A percentile compares a stretch with the other conserved stretches of the same genome.
Conservation (phyloP, 192 early-diverging fungal species). For the Glomus cerebriforme region DNA sequence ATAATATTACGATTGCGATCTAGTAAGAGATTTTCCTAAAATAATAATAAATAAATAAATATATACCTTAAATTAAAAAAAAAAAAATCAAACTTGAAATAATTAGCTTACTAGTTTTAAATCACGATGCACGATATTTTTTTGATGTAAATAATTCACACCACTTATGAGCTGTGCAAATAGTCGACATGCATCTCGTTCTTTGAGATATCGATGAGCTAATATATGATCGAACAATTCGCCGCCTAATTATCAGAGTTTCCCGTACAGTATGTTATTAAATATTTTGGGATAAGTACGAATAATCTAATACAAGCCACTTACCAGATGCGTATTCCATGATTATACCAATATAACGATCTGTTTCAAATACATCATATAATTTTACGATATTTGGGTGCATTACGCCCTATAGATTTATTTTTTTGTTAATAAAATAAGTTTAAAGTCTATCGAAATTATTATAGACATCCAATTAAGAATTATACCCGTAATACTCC, state of each 20-base stretch:
- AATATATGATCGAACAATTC: slow-evolving; percentile 98
- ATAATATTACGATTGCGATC: slow-evolving; percentile 91
- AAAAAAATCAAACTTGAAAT: not conserved
- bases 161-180: slow-evolving; percentile 94
- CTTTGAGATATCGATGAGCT: slow-evolving; percentile 89
- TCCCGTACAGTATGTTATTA: slow-evolving; percentile 8
- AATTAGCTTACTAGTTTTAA: slow-evolving; percentile 78
- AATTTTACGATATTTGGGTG: slow-evolving; percentile 92
- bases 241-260: slow-evolving; percentile 60
- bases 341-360: slow-evolving; percentile 94
- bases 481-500: slow-evolving; percentile 80
- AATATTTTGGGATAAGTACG: not conserved
- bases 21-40: slow-evolving; percentile 89
- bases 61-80: slow-evolving; percentile 16
- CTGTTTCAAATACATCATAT: slow-evolving; percentile 95
- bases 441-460: not conserved
- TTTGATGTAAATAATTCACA: slow-evolving; percentile 90
- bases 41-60: slow-evolving; percentile 1
- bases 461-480: not conserved
- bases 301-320: not conserved
- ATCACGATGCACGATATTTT: slow-evolving; percentile 95
- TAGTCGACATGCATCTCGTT: slow-evolving; percentile 84
- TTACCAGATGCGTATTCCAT: slow-evolving; percentile 92
- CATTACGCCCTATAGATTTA: slow-evolving; percentile 67
- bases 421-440: slow-evolving; percentile 30